Base-by-base conservation (phyloP, 306 rosid species). In the Inga oerstediana region DNA sequence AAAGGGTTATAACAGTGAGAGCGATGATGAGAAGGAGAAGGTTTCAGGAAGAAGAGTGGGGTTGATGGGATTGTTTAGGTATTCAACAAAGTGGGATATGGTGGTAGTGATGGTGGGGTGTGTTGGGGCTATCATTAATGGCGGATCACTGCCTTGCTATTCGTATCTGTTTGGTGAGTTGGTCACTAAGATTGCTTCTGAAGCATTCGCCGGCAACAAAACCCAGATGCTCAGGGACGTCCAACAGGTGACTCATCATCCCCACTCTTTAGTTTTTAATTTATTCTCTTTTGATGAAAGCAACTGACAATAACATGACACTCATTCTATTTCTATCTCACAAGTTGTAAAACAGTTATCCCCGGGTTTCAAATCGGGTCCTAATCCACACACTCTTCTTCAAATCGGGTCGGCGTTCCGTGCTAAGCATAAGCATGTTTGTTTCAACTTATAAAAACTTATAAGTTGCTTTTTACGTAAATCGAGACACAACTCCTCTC, bases 81-180 rank as follows among this genome's bases (percentile, higher is more conserved):
- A 95, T 76, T 89, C 97, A 72, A 88, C 93, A 34, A 93, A 88
- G 85, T 87, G 84, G 95, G 98, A 95, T 84, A 83, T 88, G 77
- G 72, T 92, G 76, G 91, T 95, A n/a, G 91, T 95, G 78, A 66
- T 93, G 64, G 72, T 95, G 82, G 98, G 98, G 0, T 92, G 98
- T 81, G n/a, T 93, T 44, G 98, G 98, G 67, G 97, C 98, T 48
- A 87, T 93, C 66, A 88, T 95, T 46, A 92, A 95, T 84, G 97
- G 98, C 24, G 98, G 98, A 19, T 88, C 98, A 78, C 98, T 93
- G 81, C 98, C 98, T 77, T 91, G 84, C 84, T 95, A 89, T 83
- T 95, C 98, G 51, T 85, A 62, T 86, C 88, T 95, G 78, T 93
- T 92, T 54, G 98, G 98, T 17, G 9, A 80, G n/a, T 85, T 93